Base-by-base conservation (phyloP, 2,329 filamentous ascomycete species). In the Drechslerella coelobrocha region DNA sequence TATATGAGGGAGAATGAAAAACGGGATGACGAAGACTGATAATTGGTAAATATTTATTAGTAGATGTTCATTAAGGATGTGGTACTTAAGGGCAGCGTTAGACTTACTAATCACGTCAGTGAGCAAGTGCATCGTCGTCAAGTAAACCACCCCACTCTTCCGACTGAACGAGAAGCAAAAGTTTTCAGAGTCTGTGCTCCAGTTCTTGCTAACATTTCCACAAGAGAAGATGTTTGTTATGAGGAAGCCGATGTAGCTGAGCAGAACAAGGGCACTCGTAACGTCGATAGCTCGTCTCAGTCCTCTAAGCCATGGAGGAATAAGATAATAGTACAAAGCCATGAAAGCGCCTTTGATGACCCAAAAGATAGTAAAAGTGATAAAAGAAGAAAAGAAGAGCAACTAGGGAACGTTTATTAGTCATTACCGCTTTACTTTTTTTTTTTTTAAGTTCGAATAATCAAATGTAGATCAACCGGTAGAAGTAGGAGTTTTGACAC, bases 351-450 rank as follows among this genome's bases (percentile, higher is more conserved):
- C 61, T 39, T 72, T 72, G 27, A 61, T 61, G 23, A 60, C 51
- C 68, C 68, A 72, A 17, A 72, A 72, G 8, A 66, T 50, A 3
- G 68, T 72, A 48, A 72, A 72, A 3, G 68, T 72, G 8, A 72
- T 34, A 26, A 72, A 72, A 3, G 68, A 72, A 1, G 68, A 72
- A 43, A 72, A 72, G 23, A 72, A 72, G 6, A 72, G 61, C 19
- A 71, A 19, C 66, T 71, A 27, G 21, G 3, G 12, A 45, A n/a
- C n/a, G n/a, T n/a, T n/a, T n/a, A n/a, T n/a, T n/a, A n/a, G n/a
- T n/a, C n/a, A n/a, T n/a, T n/a, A n/a, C n/a, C n/a, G n/a, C n/a
- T n/a, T n/a, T n/a, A n/a, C n/a, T n/a, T n/a, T n/a, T n/a, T n/a
- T n/a, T n/a, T n/a, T n/a, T n/a, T n/a, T n/a, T n/a, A n/a, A n/a